A percentile compares a stretch with the other conserved stretches of the same genome.
Conservation (phyloP, 345 rosid species). For the Syzygium grande region DNA sequence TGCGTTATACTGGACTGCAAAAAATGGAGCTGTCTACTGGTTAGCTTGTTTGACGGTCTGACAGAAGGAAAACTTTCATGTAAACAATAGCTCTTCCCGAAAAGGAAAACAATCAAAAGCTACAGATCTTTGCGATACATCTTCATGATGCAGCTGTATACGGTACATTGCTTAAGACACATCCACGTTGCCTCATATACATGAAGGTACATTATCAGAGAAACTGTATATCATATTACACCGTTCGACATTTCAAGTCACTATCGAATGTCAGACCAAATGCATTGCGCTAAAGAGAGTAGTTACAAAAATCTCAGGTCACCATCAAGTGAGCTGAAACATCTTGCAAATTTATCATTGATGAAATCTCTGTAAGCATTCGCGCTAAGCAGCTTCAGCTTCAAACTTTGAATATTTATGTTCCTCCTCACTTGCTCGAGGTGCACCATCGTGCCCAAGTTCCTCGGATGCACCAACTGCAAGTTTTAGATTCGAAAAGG, state of each 20-base stretch:
- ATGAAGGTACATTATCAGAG: not conserved
- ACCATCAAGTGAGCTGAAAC: not conserved
- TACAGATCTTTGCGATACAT: not conserved
- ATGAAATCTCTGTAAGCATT: not conserved
- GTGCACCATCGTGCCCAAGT: not conserved
- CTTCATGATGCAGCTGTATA: not conserved
- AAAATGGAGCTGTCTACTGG: not conserved
- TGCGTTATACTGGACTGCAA: not conserved
- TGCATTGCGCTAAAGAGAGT: not conserved
- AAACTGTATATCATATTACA: not conserved
- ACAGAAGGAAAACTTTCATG: not conserved
- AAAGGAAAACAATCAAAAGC: not conserved
- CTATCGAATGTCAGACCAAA: not conserved
- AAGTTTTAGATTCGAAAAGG: slow-evolving; percentile 52
- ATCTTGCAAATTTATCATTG: not conserved
- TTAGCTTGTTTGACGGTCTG: not conserved
- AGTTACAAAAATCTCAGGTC: not conserved
- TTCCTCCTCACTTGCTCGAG: not conserved
- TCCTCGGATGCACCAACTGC: slow-evolving; percentile 17
- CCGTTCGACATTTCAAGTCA: not conserved
- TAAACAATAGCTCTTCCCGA: not conserved
- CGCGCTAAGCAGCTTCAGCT: not conserved
- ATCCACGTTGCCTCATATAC: not conserved
- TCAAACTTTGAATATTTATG: not conserved
- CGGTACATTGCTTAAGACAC: not conserved